phyloP scores from a whole-genome alignment of 345 rosid species.

The Pistacia vera region DNA sequence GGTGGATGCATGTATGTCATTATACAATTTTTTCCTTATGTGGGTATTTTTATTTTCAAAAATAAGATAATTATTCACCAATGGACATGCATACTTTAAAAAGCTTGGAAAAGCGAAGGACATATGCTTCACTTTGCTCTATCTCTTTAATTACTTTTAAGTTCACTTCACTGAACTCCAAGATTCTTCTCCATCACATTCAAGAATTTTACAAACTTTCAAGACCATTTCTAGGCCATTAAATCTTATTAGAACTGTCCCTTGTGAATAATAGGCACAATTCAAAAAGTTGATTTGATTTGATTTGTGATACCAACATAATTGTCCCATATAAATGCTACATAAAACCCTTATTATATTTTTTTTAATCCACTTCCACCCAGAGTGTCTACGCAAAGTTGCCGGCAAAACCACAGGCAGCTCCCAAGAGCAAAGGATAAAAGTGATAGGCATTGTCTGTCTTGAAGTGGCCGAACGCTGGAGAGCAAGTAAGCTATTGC shows the following conservation, averaged over 20 bases:
- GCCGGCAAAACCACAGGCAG: conserved; percentile 68
- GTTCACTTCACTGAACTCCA: background rate
- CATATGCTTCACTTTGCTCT: conserved; percentile 35
- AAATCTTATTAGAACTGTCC: too few species aligned
- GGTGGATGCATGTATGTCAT: too few species aligned
- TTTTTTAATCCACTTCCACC: conserved; percentile 69
- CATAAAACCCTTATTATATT: too few species aligned
- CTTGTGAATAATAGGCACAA: too few species aligned
- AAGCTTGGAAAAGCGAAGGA: conserved; percentile 6
- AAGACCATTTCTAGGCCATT: too few species aligned
- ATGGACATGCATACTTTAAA: conserved; percentile 18
- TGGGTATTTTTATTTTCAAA: background rate
- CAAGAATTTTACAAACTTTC: background rate
- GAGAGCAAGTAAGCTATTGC: conserved; percentile 47
- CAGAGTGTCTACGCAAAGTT: conserved; percentile 80
- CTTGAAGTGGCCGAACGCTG: conserved; percentile 58
- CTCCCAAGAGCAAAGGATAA: conserved; percentile 71
- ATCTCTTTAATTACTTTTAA: background rate
- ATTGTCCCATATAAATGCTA: too few species aligned
- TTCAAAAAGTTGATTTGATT: too few species aligned
- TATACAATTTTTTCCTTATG: background rate
- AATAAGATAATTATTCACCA: background rate
- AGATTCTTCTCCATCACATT: conserved; percentile 13
- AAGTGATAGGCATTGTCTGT: conserved; percentile 74
- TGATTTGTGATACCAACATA: too few species aligned